Evolutionary conservation across 2,329 filamentous ascomycete genomes (phyloP).

Genomic region (Pseudogymnoascus sp.): DNA sequence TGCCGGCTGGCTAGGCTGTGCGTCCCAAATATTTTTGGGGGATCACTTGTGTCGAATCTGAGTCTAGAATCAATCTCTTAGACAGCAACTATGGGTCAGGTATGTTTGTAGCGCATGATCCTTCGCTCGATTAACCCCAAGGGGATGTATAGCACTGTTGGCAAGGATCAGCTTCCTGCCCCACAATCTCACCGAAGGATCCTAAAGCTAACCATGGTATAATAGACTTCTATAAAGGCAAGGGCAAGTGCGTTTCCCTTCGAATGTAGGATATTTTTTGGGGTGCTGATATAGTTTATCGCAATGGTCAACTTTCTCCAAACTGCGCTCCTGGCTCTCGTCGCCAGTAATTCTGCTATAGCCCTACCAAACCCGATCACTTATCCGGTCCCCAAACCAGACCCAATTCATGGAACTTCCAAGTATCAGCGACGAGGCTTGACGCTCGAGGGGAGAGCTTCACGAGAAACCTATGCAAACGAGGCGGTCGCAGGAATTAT

Average conservation of each 20-base stretch:
- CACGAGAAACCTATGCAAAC: slow-evolving; percentile 18
- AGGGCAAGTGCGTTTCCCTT: not conserved
- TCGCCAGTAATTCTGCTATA: not conserved
- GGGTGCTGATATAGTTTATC: not conserved
- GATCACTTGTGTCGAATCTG: not conserved
- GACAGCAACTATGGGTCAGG: not conserved
- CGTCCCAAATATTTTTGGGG: not conserved
- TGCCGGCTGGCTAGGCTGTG: not conserved
- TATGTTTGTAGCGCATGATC: not conserved
- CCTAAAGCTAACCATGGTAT: not conserved
- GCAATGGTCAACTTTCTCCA: not conserved
- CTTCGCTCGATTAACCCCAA: not conserved
- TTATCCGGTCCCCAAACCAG: not conserved
- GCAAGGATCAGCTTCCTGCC: not conserved
- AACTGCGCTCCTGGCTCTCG: not conserved
- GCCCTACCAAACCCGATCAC: not conserved
- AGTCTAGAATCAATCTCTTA: not conserved
- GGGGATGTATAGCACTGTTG: not conserved
- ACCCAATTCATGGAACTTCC: not conserved
- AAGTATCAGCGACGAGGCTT: slow-evolving; percentile 1
- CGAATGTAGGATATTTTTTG: not conserved
- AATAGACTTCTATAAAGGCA: not conserved
- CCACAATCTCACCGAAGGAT: not conserved
- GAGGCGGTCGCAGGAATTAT: slow-evolving; percentile 30
- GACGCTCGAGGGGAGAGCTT: slow-evolving; percentile 12